Evolutionary conservation across 129 eudicot species (phyloP), one percentile per base, ranked within the genome.

Genomic region (Escallonia herrerae): DNA sequence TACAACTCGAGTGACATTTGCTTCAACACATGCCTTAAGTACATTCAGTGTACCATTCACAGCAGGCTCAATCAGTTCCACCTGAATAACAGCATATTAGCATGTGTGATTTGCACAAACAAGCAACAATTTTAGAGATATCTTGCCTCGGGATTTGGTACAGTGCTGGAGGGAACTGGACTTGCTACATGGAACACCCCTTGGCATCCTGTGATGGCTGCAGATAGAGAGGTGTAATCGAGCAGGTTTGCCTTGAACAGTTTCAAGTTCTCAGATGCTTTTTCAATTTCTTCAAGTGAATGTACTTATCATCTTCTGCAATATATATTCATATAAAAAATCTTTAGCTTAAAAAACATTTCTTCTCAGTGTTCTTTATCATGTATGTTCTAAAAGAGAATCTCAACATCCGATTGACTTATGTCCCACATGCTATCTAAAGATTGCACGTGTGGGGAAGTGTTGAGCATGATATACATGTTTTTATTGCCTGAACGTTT

Each of bases 121-220:
- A 22, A 22, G 1, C 33, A 0, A 22, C 33, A 22, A 22, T 22
- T 0, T 22, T 22, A 22, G 1, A 22, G 33, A 22, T 22, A 22
- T 56, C 43, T 81, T 81, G 70, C 86, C 82, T 81, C 77, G 9
- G 80, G 80, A 67, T 81, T 58, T 52, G 70, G 51, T 13, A 74
- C 48, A 56, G 46, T 64, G 15, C 12, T 43, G 38, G 22, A 40
- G 42, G 80, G 75, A 70, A 81, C 80, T 55, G 86, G 82, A n/a
- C 77, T 77, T 41, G 86, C 86, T 13, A 81, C 74, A 70, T 81
- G 86, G 70, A 77, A 65, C 65, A 81, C 82, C 13, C 80, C 82
- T 3, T n/a, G 45, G 63, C 86, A 81, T 58, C 86, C 86, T 5
- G 67, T 60, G 44, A 81, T 50, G 33, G 80, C 82, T 15, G 60